A percentile compares a stretch with the other conserved stretches of the same genome.
These are phyloP conservation scores for Sanghuangporus baumii DNA, from an alignment of 1,284 basidiomycete species.

Conservation along the genomic window DNA sequence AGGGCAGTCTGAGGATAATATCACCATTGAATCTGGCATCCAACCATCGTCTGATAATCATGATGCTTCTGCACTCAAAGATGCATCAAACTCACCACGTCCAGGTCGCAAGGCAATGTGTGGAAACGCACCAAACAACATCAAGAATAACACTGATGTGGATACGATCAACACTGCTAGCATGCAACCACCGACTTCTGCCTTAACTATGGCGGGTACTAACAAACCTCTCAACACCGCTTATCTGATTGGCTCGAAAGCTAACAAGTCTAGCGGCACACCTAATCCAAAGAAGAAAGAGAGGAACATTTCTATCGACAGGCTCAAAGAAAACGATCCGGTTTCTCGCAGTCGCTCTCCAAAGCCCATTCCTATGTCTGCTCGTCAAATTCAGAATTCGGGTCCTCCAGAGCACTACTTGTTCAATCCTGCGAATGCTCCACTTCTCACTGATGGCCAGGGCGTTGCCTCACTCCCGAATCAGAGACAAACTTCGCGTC, in stretches of 20 bases:
- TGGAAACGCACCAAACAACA: not conserved
- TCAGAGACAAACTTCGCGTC: not conserved
- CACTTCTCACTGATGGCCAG: not conserved
- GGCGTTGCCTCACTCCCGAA: not conserved
- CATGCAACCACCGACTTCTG: not conserved
- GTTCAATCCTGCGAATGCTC: not conserved
- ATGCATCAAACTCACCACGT: conserved; percentile 16
- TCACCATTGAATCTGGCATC: not conserved
- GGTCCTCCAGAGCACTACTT: not conserved
- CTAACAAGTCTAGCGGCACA: not conserved
- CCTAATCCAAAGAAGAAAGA: conserved; percentile 7
- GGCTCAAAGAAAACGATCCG: conserved; percentile 12
- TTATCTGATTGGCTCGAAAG: conserved; percentile 5
- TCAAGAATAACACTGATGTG: not conserved
- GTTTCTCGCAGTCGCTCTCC: conserved; percentile 2
- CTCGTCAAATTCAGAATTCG: not conserved
- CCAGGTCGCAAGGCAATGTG: not conserved
- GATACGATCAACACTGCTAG: not conserved
- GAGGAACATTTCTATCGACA: not conserved
- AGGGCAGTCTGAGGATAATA: not conserved
- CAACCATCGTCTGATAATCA: not conserved
- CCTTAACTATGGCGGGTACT: not conserved
- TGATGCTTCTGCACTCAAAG: not conserved
- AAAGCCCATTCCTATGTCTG: conserved; percentile 1
- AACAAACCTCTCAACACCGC: conserved; percentile 15